Base-by-base conservation (phyloP, 2,329 filamentous ascomycete species). In the Rutstroemia sp. region DNA sequence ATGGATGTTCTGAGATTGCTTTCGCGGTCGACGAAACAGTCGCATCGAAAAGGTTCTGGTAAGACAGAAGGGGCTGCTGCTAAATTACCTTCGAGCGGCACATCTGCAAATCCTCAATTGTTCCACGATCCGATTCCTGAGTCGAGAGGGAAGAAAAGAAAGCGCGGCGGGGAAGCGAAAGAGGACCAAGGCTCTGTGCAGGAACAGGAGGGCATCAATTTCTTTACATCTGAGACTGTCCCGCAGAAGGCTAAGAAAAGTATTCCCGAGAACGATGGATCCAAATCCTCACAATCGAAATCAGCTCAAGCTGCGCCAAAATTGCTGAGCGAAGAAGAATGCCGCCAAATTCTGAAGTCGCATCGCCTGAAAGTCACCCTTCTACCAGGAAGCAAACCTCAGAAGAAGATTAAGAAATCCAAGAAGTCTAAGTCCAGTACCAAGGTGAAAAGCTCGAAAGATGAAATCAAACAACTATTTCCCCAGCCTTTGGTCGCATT, bases 341-440 rank as follows among this genome's bases (percentile, higher is more conserved):
- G 88, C 64, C 85, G 86, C 64, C 82, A 85, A 58, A 76, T 92
- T 10, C 73, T 96, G 59, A 84, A 85, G 59, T 86, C 84, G 56
- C 90, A 96, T 71, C 88, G 91, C 61, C 77, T 96, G 62, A 96
- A 96, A 71, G 80, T 95, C 40, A 89, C 88, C 0, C 75, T 95
- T 49, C 74, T 96, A n/a, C 82, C 81, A 23, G 78, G 77, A 44
- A 65, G 74, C 42, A 72, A 72, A 57, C 62, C 54, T 4, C 67
- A 72, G 46, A 73, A 70, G 65, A 75, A 71, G 12, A 69, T 71
- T 42, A 70, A 70, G 61, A 71, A 75, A 54, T 70, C 75, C 8
- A 83, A 81, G 64, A 81, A 80, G 68, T 76, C 76, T 55, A 83
- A 83, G 65, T 40, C 54, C 7, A 77, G 78, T 60, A 80, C 79